Base-by-base conservation (phyloP, 2,329 filamentous ascomycete species). In the Neobulgaria alba region DNA sequence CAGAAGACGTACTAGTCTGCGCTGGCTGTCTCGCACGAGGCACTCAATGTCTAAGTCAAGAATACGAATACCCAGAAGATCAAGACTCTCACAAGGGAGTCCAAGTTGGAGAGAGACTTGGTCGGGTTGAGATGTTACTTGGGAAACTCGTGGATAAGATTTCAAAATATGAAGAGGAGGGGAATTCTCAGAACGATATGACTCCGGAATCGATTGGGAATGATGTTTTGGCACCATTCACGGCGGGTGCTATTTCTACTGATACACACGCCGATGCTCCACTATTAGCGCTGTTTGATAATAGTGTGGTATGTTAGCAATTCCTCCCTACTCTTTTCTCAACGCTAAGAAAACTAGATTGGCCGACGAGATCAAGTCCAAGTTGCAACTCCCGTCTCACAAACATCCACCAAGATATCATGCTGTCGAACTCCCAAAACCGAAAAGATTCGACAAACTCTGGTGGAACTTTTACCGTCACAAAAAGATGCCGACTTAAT, bases 11-110 rank as follows among this genome's bases (percentile, higher is more conserved):
- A 4, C 42, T 57, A 3, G 48, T 65, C 2, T 76, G 73, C 42
- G 56, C 64, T 20, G 64, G 62, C 2, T 77, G 73, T 47, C 56
- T 60, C 15, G 55, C 65, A 5, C 65, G 72, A 39, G 57, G 55
- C 10, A 56, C 55, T 10, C 51, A 46, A 32, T 59, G 56, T 35
- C 36, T 59, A 15, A 56, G 54, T 38, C 57, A 59, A 33, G 57
- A 59, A 40, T 59, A 52, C 38, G 57, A 59, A 41, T 59, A 53
- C 37, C 57, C 56, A 16, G 56, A 58, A 37, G 56, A 57, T 19
- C 45, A 50, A 10, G 54, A 57, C 17, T 39, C 47, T 14, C 46
- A 51, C n/a, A 52, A 44, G 18, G 49, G 49, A 17, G 40, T 36
- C 23, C 48, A 57, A 21, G 42, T 59, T 37, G 55, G 56, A 14